Evolutionary conservation across 306 rosid species (phyloP).

Genomic region (Coriaria nepalensis): DNA sequence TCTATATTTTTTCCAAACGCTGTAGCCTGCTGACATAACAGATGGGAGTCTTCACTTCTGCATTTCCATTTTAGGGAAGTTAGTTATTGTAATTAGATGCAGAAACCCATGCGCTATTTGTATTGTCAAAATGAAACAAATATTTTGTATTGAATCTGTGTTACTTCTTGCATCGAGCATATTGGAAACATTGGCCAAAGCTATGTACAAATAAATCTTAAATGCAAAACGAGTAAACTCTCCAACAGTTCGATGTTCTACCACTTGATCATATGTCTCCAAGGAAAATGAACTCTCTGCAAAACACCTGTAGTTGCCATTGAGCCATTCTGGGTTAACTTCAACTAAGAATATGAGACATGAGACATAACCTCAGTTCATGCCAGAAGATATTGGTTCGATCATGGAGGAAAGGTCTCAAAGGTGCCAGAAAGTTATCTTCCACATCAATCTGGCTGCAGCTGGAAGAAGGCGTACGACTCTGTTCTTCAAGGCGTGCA

Average conservation of each 20-base stretch:
- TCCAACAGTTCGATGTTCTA: conserved; percentile 19
- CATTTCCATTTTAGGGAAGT: not conserved
- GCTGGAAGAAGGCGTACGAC: not conserved
- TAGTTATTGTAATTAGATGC: too few relatives aligned
- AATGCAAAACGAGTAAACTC: not conserved
- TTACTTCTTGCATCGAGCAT: too few relatives aligned
- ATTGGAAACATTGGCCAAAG: too few relatives aligned
- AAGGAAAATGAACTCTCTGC: conserved; percentile 33
- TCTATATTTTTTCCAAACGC: too few relatives aligned
- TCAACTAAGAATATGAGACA: too few relatives aligned
- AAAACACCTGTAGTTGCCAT: conserved; percentile 36
- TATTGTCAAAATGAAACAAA: too few relatives aligned
- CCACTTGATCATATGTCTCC: conserved; percentile 48
- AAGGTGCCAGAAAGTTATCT: conserved; percentile 21
- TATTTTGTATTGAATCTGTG: too few relatives aligned
- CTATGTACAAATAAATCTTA: too few relatives aligned
- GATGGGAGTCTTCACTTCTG: too few relatives aligned
- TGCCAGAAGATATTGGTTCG: conserved; percentile 44
- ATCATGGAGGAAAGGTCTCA: conserved; percentile 33
- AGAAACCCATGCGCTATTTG: too few relatives aligned
- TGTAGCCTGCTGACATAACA: too few relatives aligned
- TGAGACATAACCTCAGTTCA: conserved; percentile 36
- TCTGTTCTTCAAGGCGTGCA: conserved; percentile 26
- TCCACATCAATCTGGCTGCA: conserved; percentile 16
- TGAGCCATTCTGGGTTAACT: too few relatives aligned